A percentile compares a stretch with the other conserved stretches of the same genome.
phyloP scores from a whole-genome alignment of 805 yeast genomes.

The Metschnikowia kunwiensis region DNA sequence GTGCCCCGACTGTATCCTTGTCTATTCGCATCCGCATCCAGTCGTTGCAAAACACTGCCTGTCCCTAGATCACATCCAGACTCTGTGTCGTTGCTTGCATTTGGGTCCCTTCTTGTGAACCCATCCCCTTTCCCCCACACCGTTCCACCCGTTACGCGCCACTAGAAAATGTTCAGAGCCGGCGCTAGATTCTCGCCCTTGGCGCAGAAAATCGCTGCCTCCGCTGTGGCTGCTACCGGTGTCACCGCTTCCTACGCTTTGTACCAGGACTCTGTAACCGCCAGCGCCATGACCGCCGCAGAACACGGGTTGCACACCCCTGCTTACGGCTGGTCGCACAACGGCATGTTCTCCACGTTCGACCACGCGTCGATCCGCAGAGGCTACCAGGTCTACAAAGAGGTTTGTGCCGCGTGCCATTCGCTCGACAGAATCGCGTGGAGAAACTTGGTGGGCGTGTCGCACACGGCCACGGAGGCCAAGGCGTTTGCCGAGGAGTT shows the following conservation, averaged over 20 bases:
- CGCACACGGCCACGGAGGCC: conserved; percentile 87
- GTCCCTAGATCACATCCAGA: too few relatives aligned
- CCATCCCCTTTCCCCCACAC: conserved; percentile 1
- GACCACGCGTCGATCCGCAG: conserved; percentile 97
- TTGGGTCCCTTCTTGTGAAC: conserved; percentile 3
- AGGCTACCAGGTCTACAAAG: conserved; percentile 98
- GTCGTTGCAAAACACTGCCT: too few relatives aligned
- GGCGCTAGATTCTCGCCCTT: conserved; percentile 18
- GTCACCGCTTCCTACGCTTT: conserved; percentile 75
- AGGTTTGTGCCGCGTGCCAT: conserved; percentile 99
- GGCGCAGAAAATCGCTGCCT: conserved; percentile 52
- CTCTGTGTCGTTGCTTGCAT: too few relatives aligned
- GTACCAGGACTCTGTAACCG: conserved; percentile 81
- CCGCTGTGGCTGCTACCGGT: conserved; percentile 71
- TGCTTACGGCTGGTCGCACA: conserved; percentile 88
- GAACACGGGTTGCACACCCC: conserved; percentile 99
- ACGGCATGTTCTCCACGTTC: conserved; percentile 84
- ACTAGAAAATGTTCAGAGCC: conserved; percentile 21
- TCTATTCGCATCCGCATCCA: too few relatives aligned
- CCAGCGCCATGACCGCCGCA: conserved; percentile 96
- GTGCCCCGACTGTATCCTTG: too few relatives aligned
- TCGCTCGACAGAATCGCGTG: conserved; percentile 95
- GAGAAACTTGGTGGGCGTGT: conserved; percentile 97
- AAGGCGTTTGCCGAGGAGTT: conserved; percentile 92
- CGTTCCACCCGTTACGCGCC: too few relatives aligned